These are phyloP conservation scores for Chlorella sorokiniana DNA, from an alignment of 139 green algal species.

Conservation along the genomic window DNA sequence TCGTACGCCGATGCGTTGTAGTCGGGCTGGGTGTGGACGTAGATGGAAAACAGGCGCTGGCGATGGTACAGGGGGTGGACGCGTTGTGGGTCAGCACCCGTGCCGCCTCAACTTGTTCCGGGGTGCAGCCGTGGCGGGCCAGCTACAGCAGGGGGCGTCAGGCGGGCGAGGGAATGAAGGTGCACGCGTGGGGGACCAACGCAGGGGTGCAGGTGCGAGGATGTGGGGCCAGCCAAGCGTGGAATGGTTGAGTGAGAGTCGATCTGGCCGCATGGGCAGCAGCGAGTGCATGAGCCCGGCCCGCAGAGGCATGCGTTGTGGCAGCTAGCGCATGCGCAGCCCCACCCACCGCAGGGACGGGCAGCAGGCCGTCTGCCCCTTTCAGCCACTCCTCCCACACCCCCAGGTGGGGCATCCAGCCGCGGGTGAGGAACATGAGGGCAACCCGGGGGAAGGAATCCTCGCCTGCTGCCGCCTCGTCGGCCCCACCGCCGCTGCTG, in stretches of 20 bases:
- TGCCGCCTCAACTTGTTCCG: neutral
- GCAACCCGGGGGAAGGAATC: constrained; percentile 38
- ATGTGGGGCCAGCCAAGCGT: no score
- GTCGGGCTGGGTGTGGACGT: constrained; percentile 21
- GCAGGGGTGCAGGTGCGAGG: no score
- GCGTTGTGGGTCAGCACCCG: neutral
- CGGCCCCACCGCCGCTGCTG: neutral
- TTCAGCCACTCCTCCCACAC: constrained; percentile 39
- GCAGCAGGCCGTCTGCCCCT: constrained; percentile 1
- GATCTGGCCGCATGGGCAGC: no score
- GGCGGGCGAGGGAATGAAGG: neutral
- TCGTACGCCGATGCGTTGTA: no score
- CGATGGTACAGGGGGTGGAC: neutral
- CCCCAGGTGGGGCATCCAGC: constrained; percentile 28
- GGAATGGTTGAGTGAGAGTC: no score
- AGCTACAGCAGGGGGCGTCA: neutral
- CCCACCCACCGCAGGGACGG: neutral
- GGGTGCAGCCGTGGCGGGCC: neutral
- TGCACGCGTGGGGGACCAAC: neutral
- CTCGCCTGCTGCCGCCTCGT: neutral
- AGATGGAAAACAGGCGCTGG: constrained; percentile 35
- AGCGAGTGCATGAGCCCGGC: no score
- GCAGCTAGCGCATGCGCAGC: no score
- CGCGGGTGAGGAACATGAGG: constrained; percentile 46
- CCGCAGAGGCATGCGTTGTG: no score